phyloP scores from a whole-genome alignment of 441 rosid genomes.

The Bruguiera hainesii region DNA sequence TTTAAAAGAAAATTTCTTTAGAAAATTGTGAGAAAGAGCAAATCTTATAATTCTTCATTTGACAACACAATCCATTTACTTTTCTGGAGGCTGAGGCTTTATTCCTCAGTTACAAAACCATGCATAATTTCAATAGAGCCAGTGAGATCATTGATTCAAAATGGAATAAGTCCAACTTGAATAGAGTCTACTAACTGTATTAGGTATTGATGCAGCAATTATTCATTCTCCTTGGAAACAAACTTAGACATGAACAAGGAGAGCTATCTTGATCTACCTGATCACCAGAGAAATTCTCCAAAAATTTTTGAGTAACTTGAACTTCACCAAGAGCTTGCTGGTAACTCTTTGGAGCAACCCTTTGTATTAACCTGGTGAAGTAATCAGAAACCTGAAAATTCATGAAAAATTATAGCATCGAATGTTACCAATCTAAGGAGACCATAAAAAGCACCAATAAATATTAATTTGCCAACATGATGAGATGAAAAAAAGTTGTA shows the following conservation, averaged over 20 bases:
- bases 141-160: conserved; percentile 5
- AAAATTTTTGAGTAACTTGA: conserved; percentile 73
- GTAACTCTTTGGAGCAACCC: conserved; percentile 95
- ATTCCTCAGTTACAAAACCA: background rate
- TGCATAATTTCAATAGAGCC: no score
- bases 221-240: background rate
- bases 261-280: conserved; percentile 50
- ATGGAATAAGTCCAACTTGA: conserved; percentile 10
- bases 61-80: conserved; percentile 1
- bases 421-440: background rate
- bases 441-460: background rate
- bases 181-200: no score
- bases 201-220: no score
- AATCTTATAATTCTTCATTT: conserved; percentile 4
- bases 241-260: background rate
- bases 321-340: conserved; percentile 93
- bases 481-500: background rate
- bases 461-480: background rate
- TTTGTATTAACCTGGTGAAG: conserved; percentile 83
- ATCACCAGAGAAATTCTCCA: conserved; percentile 93
- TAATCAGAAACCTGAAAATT: conserved; percentile 70
- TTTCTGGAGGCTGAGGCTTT: background rate
- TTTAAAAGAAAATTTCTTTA: background rate
- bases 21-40: background rate
- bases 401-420: background rate